A percentile compares a stretch with the other conserved stretches of the same genome.
These are phyloP conservation scores for Fusarium cicatricum DNA, from an alignment of 2,329 filamentous ascomycete species.

Conservation along the genomic window DNA sequence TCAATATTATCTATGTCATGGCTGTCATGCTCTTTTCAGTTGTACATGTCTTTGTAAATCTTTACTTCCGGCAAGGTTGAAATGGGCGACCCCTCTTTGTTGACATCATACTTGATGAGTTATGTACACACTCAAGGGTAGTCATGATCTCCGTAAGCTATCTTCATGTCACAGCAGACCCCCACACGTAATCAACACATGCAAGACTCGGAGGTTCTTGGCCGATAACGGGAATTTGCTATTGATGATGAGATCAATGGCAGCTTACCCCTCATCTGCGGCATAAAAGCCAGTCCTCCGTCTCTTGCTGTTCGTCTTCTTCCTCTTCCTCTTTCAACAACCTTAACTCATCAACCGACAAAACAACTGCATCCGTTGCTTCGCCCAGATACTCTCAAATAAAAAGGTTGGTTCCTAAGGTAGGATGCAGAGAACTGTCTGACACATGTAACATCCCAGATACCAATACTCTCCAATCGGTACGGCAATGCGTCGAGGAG, in stretches of 20 bases:
- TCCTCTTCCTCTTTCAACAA: constrained; percentile 9
- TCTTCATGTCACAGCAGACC: constrained; percentile 9
- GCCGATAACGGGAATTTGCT: constrained; percentile 12
- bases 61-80: background rate
- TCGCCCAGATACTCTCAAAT: background rate
- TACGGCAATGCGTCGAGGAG: constrained; percentile 38
- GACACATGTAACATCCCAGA: constrained; percentile 37
- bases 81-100: background rate
- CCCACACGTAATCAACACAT: constrained; percentile 22
- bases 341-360: background rate
- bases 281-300: constrained; percentile 27
- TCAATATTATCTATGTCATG: no score
- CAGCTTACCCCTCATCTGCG: constrained; percentile 40
- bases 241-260: constrained; percentile 34
- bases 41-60: no score
- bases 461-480: constrained; percentile 33
- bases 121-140: background rate
- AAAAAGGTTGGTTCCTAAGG: constrained; percentile 33
- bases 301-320: background rate
- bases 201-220: constrained; percentile 26
- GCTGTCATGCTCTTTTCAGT: no score
- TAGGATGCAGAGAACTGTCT: constrained; percentile 14
- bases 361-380: background rate
- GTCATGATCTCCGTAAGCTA: constrained; percentile 15
- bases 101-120: constrained; percentile 22